Evolutionary conservation across 2,329 filamentous ascomycete genomes (phyloP).

Genomic region (Trichoderma lentiforme): DNA sequence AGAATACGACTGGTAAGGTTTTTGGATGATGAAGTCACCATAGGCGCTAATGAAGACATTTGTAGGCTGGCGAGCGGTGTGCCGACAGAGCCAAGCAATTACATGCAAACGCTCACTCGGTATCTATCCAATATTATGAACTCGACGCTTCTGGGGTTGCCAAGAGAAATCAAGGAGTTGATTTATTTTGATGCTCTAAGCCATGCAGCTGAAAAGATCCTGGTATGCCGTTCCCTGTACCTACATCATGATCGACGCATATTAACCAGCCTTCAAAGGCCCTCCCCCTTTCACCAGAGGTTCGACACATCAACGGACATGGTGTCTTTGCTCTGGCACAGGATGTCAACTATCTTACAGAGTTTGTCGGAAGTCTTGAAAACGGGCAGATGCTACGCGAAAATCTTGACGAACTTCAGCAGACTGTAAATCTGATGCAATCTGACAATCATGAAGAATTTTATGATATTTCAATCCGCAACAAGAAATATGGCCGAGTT

Average conservation of each 20-base stretch:
- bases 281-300: slow-evolving; percentile 72
- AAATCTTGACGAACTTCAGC: slow-evolving; percentile 87
- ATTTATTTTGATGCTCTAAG: slow-evolving; percentile 96
- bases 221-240: slow-evolving; percentile 48
- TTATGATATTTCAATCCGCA: slow-evolving; percentile 84
- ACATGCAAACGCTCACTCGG: slow-evolving; percentile 90
- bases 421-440: slow-evolving; percentile 86
- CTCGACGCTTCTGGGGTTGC: slow-evolving; percentile 87
- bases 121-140: slow-evolving; percentile 97
- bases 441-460: slow-evolving; percentile 93
- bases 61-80: slow-evolving; percentile 52
- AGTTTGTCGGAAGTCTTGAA: slow-evolving; percentile 83
- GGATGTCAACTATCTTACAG: slow-evolving; percentile 78
- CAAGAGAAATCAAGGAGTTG: slow-evolving; percentile 91
- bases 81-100: slow-evolving; percentile 75
- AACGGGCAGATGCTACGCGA: slow-evolving; percentile 81
- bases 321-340: slow-evolving; percentile 76
- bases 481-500: slow-evolving; percentile 91
- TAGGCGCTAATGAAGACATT: slow-evolving; percentile 21
- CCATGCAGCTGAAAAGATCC: slow-evolving; percentile 82
- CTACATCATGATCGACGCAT: background rate
- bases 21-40: background rate
- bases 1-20: slow-evolving; percentile 82
- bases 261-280: slow-evolving; percentile 43
- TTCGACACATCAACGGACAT: slow-evolving; percentile 83